A percentile compares a stretch with the other conserved stretches of the same genome.
phyloP scores from a whole-genome alignment of 2,329 filamentous ascomycete species.

The Sarocladiaceae sp. region DNA sequence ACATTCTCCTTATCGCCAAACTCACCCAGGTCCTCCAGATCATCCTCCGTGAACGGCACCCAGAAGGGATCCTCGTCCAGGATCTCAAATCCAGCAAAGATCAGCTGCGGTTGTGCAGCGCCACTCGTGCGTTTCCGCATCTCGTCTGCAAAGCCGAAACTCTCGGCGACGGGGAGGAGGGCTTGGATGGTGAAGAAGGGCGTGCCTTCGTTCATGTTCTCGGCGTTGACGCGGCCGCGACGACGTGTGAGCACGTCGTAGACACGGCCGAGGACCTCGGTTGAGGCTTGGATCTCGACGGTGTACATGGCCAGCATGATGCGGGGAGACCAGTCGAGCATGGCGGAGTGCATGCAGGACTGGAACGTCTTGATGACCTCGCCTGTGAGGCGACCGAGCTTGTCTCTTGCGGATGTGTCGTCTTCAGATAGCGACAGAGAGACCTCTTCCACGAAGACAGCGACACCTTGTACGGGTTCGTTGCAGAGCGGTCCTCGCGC shows the following conservation, averaged over 20 bases:
- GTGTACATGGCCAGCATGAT: slow-evolving; percentile 96
- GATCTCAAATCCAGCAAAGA: slow-evolving; percentile 88
- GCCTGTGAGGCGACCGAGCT: slow-evolving; percentile 75
- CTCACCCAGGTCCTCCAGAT: slow-evolving; percentile 92
- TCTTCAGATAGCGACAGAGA: slow-evolving; percentile 50
- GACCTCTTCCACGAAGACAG: slow-evolving; percentile 82
- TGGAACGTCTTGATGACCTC: slow-evolving; percentile 89
- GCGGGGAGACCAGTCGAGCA: slow-evolving; percentile 94
- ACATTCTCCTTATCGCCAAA: slow-evolving; percentile 92
- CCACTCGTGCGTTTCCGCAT: slow-evolving; percentile 92
- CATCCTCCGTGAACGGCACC: slow-evolving; percentile 94
- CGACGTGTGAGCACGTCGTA: slow-evolving; percentile 97
- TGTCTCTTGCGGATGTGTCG: slow-evolving; percentile 54
- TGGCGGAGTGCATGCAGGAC: slow-evolving; percentile 73
- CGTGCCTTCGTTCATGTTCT: slow-evolving; percentile 89
- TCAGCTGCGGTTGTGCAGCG: slow-evolving; percentile 83
- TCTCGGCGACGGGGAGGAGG: slow-evolving; percentile 84
- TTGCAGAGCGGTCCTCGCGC: slow-evolving; percentile 85
- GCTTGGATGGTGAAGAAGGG: slow-evolving; percentile 94
- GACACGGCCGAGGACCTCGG: slow-evolving; percentile 89
- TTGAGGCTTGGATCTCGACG: slow-evolving; percentile 93
- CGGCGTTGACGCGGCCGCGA: slow-evolving; percentile 79
- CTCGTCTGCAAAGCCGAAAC: slow-evolving; percentile 93
- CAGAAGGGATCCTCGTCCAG: slow-evolving; percentile 96
- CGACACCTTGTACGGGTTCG: slow-evolving; percentile 89